phyloP scores from a whole-genome alignment of 768 basidiomycete species.

The Amanita rimosa region DNA sequence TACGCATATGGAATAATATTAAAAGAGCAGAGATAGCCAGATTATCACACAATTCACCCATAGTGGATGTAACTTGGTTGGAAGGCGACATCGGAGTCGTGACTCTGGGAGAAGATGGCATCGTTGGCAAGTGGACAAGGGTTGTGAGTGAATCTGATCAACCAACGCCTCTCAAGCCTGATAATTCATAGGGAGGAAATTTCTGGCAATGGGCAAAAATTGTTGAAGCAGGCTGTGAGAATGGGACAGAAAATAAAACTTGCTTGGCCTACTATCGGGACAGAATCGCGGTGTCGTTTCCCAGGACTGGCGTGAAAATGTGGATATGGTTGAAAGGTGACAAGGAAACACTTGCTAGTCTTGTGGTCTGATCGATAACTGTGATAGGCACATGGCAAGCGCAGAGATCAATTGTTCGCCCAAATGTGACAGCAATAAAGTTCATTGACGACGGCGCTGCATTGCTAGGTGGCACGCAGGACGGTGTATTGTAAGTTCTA shows the following conservation, averaged over 20 bases:
- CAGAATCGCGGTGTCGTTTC: constrained; percentile 52
- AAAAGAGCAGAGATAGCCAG: constrained; percentile 40
- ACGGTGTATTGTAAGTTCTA: constrained; percentile 49
- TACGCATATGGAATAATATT: constrained; percentile 52
- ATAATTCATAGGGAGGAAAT: constrained; percentile 26
- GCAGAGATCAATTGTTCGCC: constrained; percentile 52
- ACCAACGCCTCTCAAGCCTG: neutral
- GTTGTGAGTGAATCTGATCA: constrained; percentile 25
- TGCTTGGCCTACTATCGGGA: constrained; percentile 47
- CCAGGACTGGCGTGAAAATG: constrained; percentile 48
- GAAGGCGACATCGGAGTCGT: constrained; percentile 44
- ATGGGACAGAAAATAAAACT: constrained; percentile 22
- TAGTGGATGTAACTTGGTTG: constrained; percentile 48
- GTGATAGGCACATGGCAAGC: constrained; percentile 47
- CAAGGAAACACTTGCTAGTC: neutral
- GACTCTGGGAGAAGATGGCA: constrained; percentile 44
- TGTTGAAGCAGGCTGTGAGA: constrained; percentile 35
- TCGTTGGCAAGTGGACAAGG: constrained; percentile 48
- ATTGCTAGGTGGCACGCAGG: constrained; percentile 57
- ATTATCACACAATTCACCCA: constrained; percentile 37
- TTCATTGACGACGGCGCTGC: constrained; percentile 56
- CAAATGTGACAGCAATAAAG: constrained; percentile 51
- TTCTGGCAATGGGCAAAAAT: constrained; percentile 48
- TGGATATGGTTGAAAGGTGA: constrained; percentile 52
- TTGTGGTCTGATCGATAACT: neutral